phyloP scores from a whole-genome alignment of 2,329 filamentous ascomycete genomes.

The Penicillium sp. region DNA sequence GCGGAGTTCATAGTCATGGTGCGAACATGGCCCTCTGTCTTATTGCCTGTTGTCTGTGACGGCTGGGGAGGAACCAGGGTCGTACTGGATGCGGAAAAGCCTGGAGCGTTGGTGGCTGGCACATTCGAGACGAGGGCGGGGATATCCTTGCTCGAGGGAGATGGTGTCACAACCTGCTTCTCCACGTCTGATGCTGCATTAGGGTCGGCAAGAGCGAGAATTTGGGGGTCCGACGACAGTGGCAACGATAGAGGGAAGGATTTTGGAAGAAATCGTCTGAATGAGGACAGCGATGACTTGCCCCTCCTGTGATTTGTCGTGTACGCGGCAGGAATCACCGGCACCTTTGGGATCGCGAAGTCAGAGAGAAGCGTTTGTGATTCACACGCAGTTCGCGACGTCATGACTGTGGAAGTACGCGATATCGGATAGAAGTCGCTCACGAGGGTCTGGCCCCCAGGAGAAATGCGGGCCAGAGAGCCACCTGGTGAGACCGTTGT shows the following conservation, averaged over 20 bases:
- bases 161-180: conserved; percentile 26
- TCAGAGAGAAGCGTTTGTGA: conserved; percentile 23
- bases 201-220: conserved; percentile 36
- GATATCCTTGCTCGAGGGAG: not conserved
- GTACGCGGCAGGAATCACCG: conserved; percentile 18
- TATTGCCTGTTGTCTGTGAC: not conserved
- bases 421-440: conserved; percentile 28
- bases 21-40: conserved; percentile 18
- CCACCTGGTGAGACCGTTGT: conserved; percentile 29
- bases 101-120: not conserved
- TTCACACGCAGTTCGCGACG: conserved; percentile 24
- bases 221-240: conserved; percentile 40
- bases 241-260: conserved; percentile 30
- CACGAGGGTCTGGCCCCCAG: conserved; percentile 19
- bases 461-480: conserved; percentile 17
- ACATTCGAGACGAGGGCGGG: not conserved
- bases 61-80: conserved; percentile 3
- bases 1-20: conserved; percentile 36
- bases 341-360: conserved; percentile 26
- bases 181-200: conserved; percentile 29
- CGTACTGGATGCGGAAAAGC: not conserved
- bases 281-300: conserved; percentile 39
- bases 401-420: conserved; percentile 33
- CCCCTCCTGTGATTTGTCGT: conserved; percentile 29
- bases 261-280: conserved; percentile 37